Evolutionary conservation across 805 yeast species (phyloP), one percentile per base, ranked within the genome.

Genomic region (Candida ficus): DNA sequence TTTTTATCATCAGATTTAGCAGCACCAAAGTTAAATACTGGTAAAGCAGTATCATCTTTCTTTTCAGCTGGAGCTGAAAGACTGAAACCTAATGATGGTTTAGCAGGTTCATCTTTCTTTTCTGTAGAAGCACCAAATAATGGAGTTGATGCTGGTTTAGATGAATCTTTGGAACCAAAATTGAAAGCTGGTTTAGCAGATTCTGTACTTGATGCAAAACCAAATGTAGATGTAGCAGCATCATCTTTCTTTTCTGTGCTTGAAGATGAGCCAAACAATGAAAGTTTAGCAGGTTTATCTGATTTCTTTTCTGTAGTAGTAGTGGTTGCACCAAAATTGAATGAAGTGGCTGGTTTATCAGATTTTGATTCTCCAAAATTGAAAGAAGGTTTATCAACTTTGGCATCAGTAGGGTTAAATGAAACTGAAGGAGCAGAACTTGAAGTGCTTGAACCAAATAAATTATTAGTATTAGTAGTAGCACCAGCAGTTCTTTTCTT

Each of bases 191-290:
- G 29, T 14, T n/a, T n/a, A n/a, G n/a, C n/a, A n/a, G n/a, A 7
- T 27, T n/a, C n/a, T n/a, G 13, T 14, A 27, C n/a, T 27, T 5
- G 29, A 27, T 27, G 28, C n/a, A n/a, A n/a, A n/a, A n/a, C 9
- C 9, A 9, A 21, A 21, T 21, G 23, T 7, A 9, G 9, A 21
- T 5, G 41, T 14, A 25, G 32, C 31, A n/a, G 37, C 14, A 21
- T 29, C 33, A 7, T 35, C 20, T 14, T 33, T 23, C 25, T 42
- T 33, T n/a, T 39, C 38, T 5, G 33, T 22, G 13, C 44, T 10
- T 11, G 38, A 19, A 13, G 48, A 21, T n/a, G 37, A 21, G 31
- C 43, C 49, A 38, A 48, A 50, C 22, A 18, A 38, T 31, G 42
- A 42, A 3, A 52, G n/a, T n/a, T n/a, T 13, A 13, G 41, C 16